Percentiles rank a stretch among this genome's conserved stretches.
Conservation (phyloP, 306 rosid species). For the Cicer cuneatum region DNA sequence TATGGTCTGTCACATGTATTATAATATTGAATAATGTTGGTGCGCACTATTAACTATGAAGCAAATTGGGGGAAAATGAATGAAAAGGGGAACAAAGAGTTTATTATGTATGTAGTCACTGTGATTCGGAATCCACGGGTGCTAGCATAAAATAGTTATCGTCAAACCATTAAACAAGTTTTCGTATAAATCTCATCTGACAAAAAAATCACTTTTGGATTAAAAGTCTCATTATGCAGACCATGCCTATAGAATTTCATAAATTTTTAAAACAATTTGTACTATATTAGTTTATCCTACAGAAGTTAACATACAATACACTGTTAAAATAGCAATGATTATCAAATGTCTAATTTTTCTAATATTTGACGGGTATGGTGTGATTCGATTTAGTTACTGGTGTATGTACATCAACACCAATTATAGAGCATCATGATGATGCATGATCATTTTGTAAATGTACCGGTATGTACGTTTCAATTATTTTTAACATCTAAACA, state of each 20-base stretch:
- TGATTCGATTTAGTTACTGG: constrained; percentile 23
- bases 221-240: constrained; percentile 23
- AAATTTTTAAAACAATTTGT: constrained; percentile 27
- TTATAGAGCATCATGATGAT: constrained; percentile 27
- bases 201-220: constrained; percentile 3
- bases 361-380: constrained; percentile 13
- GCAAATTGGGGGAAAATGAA: not conserved
- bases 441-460: constrained; percentile 14
- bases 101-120: constrained; percentile 5
- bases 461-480: constrained; percentile 6
- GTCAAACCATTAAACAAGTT: not conserved
- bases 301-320: constrained; percentile 10
- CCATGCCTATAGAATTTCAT: constrained; percentile 1
- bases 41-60: constrained; percentile 32
- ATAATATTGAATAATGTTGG: constrained; percentile 36
- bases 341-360: constrained; percentile 26
- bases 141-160: constrained; percentile 18
- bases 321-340: constrained; percentile 20
- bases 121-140: constrained; percentile 17
- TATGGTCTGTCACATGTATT: constrained; percentile 41
- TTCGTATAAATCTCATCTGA: not conserved
- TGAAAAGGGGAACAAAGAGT: not conserved
- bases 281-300: constrained; percentile 21
- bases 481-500: constrained; percentile 22
- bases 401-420: not conserved